Conservation (phyloP, 768 basidiomycete species). For the Kockovaella imperatae region DNA sequence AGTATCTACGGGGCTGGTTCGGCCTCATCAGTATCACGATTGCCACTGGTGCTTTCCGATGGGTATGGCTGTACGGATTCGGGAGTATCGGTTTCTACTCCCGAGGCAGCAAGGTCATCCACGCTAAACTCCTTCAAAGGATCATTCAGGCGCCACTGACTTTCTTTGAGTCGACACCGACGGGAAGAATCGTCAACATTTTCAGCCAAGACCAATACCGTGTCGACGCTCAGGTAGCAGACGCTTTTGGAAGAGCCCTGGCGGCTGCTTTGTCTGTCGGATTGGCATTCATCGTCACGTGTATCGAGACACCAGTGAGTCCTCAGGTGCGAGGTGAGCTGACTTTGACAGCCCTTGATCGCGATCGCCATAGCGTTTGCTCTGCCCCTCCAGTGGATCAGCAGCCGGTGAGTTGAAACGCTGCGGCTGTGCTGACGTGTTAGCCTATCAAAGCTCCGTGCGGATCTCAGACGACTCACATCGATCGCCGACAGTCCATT, state of each 20-base stretch:
- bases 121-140: slow-evolving; percentile 17
- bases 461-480: slow-evolving; percentile 27
- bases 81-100: slow-evolving; percentile 29
- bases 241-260: slow-evolving; percentile 29
- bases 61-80: slow-evolving; percentile 42
- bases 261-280: slow-evolving; percentile 3
- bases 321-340: background rate
- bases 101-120: slow-evolving; percentile 19
- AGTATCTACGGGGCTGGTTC: slow-evolving; percentile 26
- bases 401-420: slow-evolving; percentile 15
- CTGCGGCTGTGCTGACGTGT: slow-evolving; percentile 1
- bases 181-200: slow-evolving; percentile 36
- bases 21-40: slow-evolving; percentile 6
- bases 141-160: slow-evolving; percentile 26
- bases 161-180: slow-evolving; percentile 36
- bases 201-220: slow-evolving; percentile 32
- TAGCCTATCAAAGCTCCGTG: slow-evolving; percentile 26
- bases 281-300: slow-evolving; percentile 8
- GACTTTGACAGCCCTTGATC: slow-evolving; percentile 8
- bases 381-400: slow-evolving; percentile 23
- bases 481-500: slow-evolving; percentile 23
- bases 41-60: slow-evolving; percentile 15
- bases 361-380: slow-evolving; percentile 12
- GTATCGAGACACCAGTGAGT: slow-evolving; percentile 15
- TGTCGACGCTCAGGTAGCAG: slow-evolving; percentile 27